Conservation (phyloP, 208 protist species). For the Baffinella frigidus region DNA sequence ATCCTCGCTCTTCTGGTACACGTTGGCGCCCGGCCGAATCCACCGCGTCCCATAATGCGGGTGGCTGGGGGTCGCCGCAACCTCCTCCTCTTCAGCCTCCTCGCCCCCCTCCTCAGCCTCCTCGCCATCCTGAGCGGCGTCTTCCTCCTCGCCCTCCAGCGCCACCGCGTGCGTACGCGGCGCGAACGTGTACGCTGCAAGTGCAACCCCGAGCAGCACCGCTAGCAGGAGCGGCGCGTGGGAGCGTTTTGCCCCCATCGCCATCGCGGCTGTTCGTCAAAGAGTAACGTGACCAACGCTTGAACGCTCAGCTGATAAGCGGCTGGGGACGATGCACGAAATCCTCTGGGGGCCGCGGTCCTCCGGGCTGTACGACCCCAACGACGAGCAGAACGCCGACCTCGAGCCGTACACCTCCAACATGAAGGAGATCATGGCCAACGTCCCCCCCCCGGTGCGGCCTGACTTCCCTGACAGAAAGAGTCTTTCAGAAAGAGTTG, state of each 20-base stretch:
- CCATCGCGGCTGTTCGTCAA: too few species aligned
- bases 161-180: neutral
- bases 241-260: too few species aligned
- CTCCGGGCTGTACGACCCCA: too few species aligned
- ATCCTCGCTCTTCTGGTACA: neutral
- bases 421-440: neutral
- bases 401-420: neutral
- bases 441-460: too few species aligned
- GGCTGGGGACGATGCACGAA: too few species aligned
- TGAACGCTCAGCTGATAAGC: too few species aligned
- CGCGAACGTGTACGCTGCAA: neutral
- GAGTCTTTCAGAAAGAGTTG: too few species aligned
- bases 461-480: too few species aligned
- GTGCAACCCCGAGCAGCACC: neutral
- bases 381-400: neutral
- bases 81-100: neutral
- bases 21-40: neutral
- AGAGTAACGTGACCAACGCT: too few species aligned
- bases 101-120: neutral
- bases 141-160: neutral
- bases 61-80: neutral
- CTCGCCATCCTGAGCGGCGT: neutral
- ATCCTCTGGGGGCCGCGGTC: too few species aligned
- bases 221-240: neutral
- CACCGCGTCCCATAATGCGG: neutral